Percentiles rank a stretch among this genome's conserved stretches.
Conservation (phyloP, 73 alveolate species). For the Stentor roeselii region DNA sequence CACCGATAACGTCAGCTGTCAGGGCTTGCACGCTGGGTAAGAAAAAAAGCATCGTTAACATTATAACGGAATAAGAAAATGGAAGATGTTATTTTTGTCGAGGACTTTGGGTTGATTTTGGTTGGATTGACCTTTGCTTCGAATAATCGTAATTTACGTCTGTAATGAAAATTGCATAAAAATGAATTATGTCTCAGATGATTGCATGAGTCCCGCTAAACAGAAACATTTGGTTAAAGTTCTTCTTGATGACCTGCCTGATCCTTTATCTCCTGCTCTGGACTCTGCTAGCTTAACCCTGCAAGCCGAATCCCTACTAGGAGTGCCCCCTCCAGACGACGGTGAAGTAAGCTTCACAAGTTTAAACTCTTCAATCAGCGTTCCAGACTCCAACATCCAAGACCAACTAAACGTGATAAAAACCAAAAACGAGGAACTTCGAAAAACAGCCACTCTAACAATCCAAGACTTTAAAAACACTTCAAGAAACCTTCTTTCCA, state of each 20-base stretch:
- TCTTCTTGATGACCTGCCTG: too few species aligned
- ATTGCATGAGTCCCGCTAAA: too few species aligned
- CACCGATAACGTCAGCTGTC: conserved; percentile 13
- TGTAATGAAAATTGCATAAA: too few species aligned
- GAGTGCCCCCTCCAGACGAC: background rate
- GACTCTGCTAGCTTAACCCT: too few species aligned
- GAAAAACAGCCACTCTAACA: background rate
- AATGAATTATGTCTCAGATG: too few species aligned
- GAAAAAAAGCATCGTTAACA: conserved; percentile 10
- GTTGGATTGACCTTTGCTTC: too few species aligned
- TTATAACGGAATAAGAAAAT: too few species aligned
- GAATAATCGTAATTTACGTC: too few species aligned
- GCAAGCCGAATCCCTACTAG: background rate
- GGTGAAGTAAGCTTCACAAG: background rate
- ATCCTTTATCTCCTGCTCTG: too few species aligned
- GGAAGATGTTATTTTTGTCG: background rate
- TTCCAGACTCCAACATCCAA: background rate
- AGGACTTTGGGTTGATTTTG: too few species aligned
- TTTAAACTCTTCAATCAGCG: background rate
- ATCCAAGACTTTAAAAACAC: background rate
- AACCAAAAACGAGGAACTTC: background rate
- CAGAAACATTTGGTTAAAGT: too few species aligned
- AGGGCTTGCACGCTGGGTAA: background rate
- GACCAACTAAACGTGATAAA: background rate
- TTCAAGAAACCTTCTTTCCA: background rate